Conservation (phyloP, 148 eudicot genomes). For the Amaranthus cruentus region DNA sequence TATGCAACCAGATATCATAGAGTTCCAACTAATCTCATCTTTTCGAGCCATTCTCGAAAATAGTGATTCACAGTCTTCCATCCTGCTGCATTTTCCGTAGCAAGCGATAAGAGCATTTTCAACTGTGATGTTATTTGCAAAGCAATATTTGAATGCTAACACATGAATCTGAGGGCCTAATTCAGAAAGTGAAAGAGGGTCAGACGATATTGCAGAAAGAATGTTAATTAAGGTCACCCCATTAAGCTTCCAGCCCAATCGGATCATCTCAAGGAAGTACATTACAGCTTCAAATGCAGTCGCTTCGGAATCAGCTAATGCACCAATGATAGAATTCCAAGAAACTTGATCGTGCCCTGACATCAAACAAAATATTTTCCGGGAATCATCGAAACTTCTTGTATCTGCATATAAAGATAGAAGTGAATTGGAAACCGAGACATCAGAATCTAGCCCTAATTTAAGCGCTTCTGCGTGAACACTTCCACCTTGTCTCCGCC, state of each 20-base stretch:
- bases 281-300: constrained; percentile 42
- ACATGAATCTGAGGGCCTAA: constrained; percentile 60
- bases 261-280: constrained; percentile 58
- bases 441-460: constrained; percentile 59
- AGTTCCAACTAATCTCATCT: constrained; percentile 72
- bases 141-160: constrained; percentile 41
- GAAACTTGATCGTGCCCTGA: constrained; percentile 62
- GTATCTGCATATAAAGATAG: constrained; percentile 58
- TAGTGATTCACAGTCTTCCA: constrained; percentile 52
- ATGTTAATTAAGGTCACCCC: constrained; percentile 60
- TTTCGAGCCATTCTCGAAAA: constrained; percentile 55
- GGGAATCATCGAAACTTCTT: constrained; percentile 42
- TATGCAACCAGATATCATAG: constrained; percentile 80
- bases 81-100: constrained; percentile 67
- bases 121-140: constrained; percentile 36
- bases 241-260: constrained; percentile 46
- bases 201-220: constrained; percentile 57
- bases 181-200: constrained; percentile 34
- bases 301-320: constrained; percentile 50
- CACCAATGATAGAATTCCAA: constrained; percentile 72
- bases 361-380: constrained; percentile 54
- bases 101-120: constrained; percentile 65
- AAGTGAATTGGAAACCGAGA: constrained; percentile 78
- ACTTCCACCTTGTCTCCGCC: constrained; percentile 55
- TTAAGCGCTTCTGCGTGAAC: constrained; percentile 66